Evolutionary conservation across 1,139 yeast species (phyloP), one percentile per base, ranked within the genome.

Genomic region (Sugiyamaella xylanicola): DNA sequence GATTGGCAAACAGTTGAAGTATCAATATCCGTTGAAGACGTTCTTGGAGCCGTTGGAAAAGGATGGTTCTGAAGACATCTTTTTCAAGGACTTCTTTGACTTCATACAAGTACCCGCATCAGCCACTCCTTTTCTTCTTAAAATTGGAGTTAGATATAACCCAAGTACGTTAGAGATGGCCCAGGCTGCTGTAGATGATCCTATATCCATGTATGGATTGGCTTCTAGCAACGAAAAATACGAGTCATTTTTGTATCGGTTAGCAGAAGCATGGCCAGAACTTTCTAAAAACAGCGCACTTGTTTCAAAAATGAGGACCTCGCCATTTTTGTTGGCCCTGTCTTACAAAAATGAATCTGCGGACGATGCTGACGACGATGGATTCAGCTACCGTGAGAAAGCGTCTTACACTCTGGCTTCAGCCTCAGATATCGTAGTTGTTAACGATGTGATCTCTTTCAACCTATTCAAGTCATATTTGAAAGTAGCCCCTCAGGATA

Each of bases 391-490:
- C 29, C 52, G 56, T n/a, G 62, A 61, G 4, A 27, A 51, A 1
- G 55, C 63, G 13, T 51, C 57, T n/a, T 57, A 59, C 19, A 19
- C 48, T 1, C 55, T 65, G 15, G 48, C 53, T 19, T 39, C 61
- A 1, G 71, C 74, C 0, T 43, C 60, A 0, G 69, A 72, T 19
- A 61, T 73, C 25, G 70, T 71, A n/a, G 63, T 74, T 50, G 72
- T 72, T 13, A 77, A 74, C 54, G 74, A 74, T 52, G 71, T 75
- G n/a, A 66, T 72, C 16, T 61, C 66, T 11, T 74, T 65, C 64
- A 71, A 72, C 55, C 61, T 68, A 51, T 74, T 74, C 62, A 70
- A 69, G 47, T 53, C 63, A 22, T 61, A 65, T 13, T 54, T 74
- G n/a, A 56, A 66, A 40, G 63, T 72, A 2, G 75, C 75, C 2